Percentiles rank a stretch among this genome's conserved stretches.
Conservation (phyloP, 2,329 filamentous ascomycete species). For the Colletotrichum siamense region DNA sequence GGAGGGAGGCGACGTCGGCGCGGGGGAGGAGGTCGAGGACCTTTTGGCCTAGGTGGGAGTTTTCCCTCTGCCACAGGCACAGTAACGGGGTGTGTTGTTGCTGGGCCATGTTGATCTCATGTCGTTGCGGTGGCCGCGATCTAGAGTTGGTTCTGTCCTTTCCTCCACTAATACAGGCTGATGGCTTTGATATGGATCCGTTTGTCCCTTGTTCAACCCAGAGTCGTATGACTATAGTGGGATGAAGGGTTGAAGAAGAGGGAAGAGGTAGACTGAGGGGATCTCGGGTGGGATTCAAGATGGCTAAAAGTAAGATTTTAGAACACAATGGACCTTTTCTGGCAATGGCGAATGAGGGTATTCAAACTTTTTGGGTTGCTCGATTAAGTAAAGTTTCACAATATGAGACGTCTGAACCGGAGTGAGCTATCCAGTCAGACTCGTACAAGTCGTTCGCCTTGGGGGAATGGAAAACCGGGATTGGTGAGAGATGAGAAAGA, state of each 20-base stretch:
- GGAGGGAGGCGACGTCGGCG: constrained; percentile 62
- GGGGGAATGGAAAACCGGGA: neutral
- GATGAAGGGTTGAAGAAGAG: neutral
- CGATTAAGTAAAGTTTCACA: neutral
- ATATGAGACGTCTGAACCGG: neutral
- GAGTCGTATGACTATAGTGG: neutral
- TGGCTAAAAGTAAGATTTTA: constrained; percentile 1
- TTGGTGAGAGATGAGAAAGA: neutral
- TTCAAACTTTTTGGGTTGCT: neutral
- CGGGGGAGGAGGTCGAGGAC: constrained; percentile 56
- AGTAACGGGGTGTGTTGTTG: constrained; percentile 52
- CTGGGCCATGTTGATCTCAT: constrained; percentile 59
- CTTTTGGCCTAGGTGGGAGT: constrained; percentile 46
- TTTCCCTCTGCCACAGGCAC: constrained; percentile 59
- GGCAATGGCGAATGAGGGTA: neutral
- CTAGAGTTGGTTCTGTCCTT: neutral
- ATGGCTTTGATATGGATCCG: neutral
- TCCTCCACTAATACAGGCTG: neutral
- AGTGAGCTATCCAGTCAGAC: neutral
- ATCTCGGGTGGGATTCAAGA: neutral
- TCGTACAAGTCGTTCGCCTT: neutral
- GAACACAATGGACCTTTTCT: neutral
- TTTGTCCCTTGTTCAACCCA: neutral
- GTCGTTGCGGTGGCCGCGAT: constrained; percentile 32
- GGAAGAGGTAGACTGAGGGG: neutral